phyloP scores from a whole-genome alignment of 2,329 filamentous ascomycete species.

The Diplocarpon mali region DNA sequence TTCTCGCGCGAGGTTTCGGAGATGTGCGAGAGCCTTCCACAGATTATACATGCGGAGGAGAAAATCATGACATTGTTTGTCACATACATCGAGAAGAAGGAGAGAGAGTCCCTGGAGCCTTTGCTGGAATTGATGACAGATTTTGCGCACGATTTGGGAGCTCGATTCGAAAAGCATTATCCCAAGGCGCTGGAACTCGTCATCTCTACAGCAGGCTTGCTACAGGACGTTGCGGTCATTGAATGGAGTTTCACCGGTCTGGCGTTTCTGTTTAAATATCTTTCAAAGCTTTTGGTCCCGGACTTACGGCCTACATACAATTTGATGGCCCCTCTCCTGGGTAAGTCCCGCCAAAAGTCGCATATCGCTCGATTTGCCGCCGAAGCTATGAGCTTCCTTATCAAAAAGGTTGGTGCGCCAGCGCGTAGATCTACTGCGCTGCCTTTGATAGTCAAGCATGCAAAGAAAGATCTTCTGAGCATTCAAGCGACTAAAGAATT shows the following conservation, averaged over 20 bases:
- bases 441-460: conserved; percentile 57
- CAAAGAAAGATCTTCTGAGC: conserved; percentile 54
- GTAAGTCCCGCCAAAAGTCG: conserved; percentile 68
- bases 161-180: conserved; percentile 82
- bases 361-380: conserved; percentile 89
- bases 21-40: conserved; percentile 79
- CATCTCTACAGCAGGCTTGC: conserved; percentile 64
- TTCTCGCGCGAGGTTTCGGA: conserved; percentile 68
- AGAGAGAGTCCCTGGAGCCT: conserved; percentile 73
- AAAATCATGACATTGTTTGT: conserved; percentile 70
- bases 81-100: conserved; percentile 64
- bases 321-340: conserved; percentile 73
- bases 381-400: conserved; percentile 86
- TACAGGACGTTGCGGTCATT: conserved; percentile 75
- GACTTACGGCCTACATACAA: conserved; percentile 78
- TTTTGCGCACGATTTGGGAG: conserved; percentile 87
- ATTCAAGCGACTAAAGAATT: conserved; percentile 45
- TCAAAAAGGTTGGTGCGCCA: conserved; percentile 74
- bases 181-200: conserved; percentile 63
- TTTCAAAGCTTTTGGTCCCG: conserved; percentile 75
- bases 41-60: conserved; percentile 83
- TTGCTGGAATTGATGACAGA: conserved; percentile 80
- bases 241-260: conserved; percentile 95
- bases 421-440: conserved; percentile 68
- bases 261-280: conserved; percentile 94